These are phyloP conservation scores for Pythium volutum DNA, from an alignment of 352 stramenopile species.

Conservation along the genomic window DNA sequence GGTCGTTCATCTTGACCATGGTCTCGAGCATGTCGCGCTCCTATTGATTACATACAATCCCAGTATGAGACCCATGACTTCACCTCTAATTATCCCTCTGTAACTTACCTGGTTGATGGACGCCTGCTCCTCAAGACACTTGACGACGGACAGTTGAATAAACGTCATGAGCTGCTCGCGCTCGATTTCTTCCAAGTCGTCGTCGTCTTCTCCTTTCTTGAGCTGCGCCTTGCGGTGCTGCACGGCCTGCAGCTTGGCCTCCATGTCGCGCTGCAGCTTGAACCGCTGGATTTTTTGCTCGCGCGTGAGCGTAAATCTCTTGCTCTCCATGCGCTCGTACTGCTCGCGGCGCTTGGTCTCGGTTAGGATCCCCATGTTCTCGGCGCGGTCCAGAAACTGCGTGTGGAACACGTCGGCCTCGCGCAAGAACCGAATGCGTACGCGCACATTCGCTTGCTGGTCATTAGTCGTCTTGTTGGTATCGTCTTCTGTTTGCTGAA, in stretches of 20 bases:
- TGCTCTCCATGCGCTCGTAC: constrained; percentile 71
- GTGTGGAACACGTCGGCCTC: constrained; percentile 75
- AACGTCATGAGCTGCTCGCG: constrained; percentile 81
- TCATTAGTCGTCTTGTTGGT: constrained; percentile 24
- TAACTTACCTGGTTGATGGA: constrained; percentile 57
- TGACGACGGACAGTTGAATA: constrained; percentile 71
- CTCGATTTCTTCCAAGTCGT: constrained; percentile 74
- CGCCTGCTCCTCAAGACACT: constrained; percentile 75
- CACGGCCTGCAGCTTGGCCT: constrained; percentile 59
- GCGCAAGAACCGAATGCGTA: constrained; percentile 60
- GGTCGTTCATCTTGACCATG: constrained; percentile 80
- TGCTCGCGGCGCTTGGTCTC: constrained; percentile 69
- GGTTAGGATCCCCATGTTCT: constrained; percentile 55
- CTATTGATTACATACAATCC: constrained; percentile 7
- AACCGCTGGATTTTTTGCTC: constrained; percentile 85
- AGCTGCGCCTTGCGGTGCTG: constrained; percentile 44
- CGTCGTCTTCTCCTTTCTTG: constrained; percentile 44
- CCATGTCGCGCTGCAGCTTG: constrained; percentile 71
- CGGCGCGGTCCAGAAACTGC: constrained; percentile 72
- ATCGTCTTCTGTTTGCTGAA: constrained; percentile 29
- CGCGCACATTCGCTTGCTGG: constrained; percentile 59
- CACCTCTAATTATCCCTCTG: neutral
- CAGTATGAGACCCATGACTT: neutral
- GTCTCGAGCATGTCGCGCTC: constrained; percentile 86
- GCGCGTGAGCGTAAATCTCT: constrained; percentile 58